Percentiles rank a stretch among this genome's conserved stretches.
Evolutionary conservation across 2,329 filamentous ascomycete genomes (phyloP).

Genomic region (Apiospora kogelbergensis): DNA sequence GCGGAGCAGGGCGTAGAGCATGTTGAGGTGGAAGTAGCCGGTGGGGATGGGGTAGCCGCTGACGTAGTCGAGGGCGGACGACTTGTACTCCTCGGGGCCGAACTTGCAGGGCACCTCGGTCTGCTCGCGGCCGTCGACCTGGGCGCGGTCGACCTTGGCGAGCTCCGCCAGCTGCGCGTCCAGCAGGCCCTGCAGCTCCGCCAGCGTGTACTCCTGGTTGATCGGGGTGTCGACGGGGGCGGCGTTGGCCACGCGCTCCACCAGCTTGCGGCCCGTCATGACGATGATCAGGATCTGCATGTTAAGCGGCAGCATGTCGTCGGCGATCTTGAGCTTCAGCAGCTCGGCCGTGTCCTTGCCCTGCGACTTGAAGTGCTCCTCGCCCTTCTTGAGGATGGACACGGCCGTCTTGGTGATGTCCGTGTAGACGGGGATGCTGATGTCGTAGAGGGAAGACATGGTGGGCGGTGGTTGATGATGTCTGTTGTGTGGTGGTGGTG

Average conservation of each 20-base stretch:
- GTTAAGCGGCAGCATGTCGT: constrained; percentile 42
- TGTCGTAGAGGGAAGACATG: constrained; percentile 38
- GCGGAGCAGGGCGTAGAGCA: constrained; percentile 59
- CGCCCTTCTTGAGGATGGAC: constrained; percentile 36
- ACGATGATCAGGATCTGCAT: constrained; percentile 36
- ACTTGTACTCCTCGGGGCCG: constrained; percentile 28
- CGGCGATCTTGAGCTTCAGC: constrained; percentile 30
- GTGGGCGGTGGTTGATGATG: constrained; percentile 2
- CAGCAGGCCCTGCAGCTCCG: constrained; percentile 33
- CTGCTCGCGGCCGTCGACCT: constrained; percentile 32
- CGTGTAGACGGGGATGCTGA: constrained; percentile 30
- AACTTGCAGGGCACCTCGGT: constrained; percentile 31
- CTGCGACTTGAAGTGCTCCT: constrained; percentile 19
- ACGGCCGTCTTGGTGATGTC: constrained; percentile 30
- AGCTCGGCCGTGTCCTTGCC: constrained; percentile 17
- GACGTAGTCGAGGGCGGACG: constrained; percentile 40
- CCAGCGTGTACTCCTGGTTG: constrained; percentile 28
- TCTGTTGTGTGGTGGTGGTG: not conserved
- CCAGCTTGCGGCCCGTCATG: constrained; percentile 26
- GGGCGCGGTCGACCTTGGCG: constrained; percentile 18
- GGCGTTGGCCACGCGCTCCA: constrained; percentile 35
- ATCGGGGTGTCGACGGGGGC: constrained; percentile 28
- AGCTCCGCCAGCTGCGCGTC: constrained; percentile 29
- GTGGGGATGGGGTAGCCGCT: constrained; percentile 54
- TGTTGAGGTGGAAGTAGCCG: constrained; percentile 55